phyloP scores from a whole-genome alignment of 225 moss, liverwort and hornwort genomes.

The Physcomitrellopsis africana region DNA sequence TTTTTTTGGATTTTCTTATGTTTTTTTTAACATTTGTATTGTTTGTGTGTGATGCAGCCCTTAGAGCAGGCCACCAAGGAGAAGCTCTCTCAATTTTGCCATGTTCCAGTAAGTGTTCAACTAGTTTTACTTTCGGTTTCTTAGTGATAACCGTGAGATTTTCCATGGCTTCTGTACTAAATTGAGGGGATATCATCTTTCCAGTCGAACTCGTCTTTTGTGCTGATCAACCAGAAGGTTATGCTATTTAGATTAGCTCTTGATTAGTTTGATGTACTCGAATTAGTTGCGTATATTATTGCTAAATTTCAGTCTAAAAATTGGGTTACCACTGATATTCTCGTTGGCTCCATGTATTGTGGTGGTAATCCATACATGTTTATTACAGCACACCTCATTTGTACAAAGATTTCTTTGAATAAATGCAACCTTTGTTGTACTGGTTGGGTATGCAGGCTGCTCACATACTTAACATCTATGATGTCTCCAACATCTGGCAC shows the following conservation, averaged over 20 bases:
- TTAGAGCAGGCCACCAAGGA: conserved; percentile 79
- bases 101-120: conserved; percentile 70
- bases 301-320: neutral
- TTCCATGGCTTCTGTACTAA: neutral
- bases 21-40: conserved; percentile 9
- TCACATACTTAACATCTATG: conserved; percentile 72
- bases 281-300: neutral
- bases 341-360: neutral
- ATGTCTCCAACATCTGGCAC: conserved; percentile 92
- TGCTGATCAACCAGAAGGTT: conserved; percentile 10
- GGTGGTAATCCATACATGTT: neutral
- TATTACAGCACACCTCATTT: neutral
- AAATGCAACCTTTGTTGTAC: neutral
- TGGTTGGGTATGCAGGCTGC: conserved; percentile 50
- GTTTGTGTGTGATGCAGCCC: conserved; percentile 54
- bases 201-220: neutral
- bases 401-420: neutral
- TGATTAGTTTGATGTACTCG: neutral
- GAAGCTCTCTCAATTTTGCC: conserved; percentile 88
- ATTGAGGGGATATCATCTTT: neutral
- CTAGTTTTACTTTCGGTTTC: neutral
- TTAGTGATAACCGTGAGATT: neutral
- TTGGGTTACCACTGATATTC: neutral
- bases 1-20: too few relatives aligned
- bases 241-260: neutral